A percentile compares a stretch with the other conserved stretches of the same genome.
phyloP scores from a whole-genome alignment of 2,329 filamentous ascomycete species.

The Zymoseptoria tritici region DNA sequence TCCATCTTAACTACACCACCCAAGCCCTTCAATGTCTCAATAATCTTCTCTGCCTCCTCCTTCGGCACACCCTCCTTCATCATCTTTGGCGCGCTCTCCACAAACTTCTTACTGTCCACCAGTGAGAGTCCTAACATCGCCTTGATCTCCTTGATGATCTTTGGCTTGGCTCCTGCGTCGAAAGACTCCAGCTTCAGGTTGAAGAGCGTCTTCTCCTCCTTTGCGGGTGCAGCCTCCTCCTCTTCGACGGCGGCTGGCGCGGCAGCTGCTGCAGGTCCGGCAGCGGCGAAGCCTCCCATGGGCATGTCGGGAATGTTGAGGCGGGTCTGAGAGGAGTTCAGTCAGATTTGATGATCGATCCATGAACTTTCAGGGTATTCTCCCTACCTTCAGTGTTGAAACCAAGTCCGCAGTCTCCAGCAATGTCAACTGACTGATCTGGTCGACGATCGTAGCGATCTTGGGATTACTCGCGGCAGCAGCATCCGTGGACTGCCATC shows the following conservation, averaged over 20 bases:
- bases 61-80: conserved; percentile 99
- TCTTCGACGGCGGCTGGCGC: conserved; percentile 60
- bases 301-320: conserved; percentile 98
- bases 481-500: conserved; percentile 83
- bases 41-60: conserved; percentile 98
- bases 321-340: conserved; percentile 55
- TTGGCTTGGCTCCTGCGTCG: conserved; percentile 83
- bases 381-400: conserved; percentile 77
- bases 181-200: conserved; percentile 89
- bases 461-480: conserved; percentile 50
- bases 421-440: conserved; percentile 96
- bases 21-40: conserved; percentile 86
- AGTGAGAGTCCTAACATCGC: conserved; percentile 85
- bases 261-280: conserved; percentile 53
- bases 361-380: background rate
- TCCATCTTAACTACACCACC: conserved; percentile 89
- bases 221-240: conserved; percentile 79
- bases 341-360: background rate
- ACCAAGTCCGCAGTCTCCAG: conserved; percentile 97
- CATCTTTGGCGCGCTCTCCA: conserved; percentile 93
- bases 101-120: conserved; percentile 99
- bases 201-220: conserved; percentile 93
- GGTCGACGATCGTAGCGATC: conserved; percentile 89
- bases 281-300: conserved; percentile 79
- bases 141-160: conserved; percentile 99